Conservation (phyloP, 2,329 filamentous ascomycete genomes). For the Metarhizium anisopliae region DNA sequence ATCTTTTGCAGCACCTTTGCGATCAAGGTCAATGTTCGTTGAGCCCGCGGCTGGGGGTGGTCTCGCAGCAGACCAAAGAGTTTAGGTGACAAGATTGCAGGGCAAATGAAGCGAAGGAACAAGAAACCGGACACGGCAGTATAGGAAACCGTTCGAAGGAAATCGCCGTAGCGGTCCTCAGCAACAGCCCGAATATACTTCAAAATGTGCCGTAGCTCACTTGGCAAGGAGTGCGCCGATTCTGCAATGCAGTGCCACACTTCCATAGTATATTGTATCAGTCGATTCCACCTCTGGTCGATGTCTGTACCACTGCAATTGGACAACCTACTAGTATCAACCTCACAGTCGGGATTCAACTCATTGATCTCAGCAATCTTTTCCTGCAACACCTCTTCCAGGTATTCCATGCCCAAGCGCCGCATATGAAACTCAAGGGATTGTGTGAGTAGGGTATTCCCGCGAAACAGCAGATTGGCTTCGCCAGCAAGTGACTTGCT, state of each 20-base stretch:
- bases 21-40: constrained; percentile 83
- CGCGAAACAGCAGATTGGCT: constrained; percentile 89
- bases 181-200: constrained; percentile 88
- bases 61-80: constrained; percentile 79
- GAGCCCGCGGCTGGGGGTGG: constrained; percentile 72
- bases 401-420: constrained; percentile 81
- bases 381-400: constrained; percentile 78
- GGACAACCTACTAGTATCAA: constrained; percentile 73
- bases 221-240: constrained; percentile 66
- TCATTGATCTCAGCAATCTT: constrained; percentile 86
- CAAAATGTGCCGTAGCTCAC: constrained; percentile 76
- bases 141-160: constrained; percentile 79
- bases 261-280: constrained; percentile 69
- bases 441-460: constrained; percentile 90
- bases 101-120: constrained; percentile 91
- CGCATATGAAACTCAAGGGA: constrained; percentile 94
- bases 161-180: constrained; percentile 90
- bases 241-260: constrained; percentile 76
- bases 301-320: constrained; percentile 55
- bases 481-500: constrained; percentile 73
- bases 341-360: constrained; percentile 84
- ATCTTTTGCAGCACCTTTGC: constrained; percentile 87
- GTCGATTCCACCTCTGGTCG: constrained; percentile 70
- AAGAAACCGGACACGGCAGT: constrained; percentile 93
- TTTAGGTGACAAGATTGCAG: constrained; percentile 91